Evolutionary conservation across 2,329 filamentous ascomycete species (phyloP).

Genomic region (Exophiala sp.): DNA sequence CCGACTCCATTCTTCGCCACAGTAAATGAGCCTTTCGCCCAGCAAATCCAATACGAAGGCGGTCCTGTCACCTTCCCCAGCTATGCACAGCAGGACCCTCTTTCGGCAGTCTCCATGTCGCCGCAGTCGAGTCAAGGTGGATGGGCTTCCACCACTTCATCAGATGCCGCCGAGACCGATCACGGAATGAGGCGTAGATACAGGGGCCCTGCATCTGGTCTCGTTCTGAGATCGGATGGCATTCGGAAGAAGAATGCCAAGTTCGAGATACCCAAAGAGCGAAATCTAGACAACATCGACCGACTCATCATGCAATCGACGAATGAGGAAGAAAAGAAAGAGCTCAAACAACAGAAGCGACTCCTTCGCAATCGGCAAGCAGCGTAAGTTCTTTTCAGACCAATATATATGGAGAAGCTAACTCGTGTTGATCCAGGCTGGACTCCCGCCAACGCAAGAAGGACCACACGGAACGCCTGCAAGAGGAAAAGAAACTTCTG

Average conservation of each 20-base stretch:
- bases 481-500: slow-evolving; percentile 94
- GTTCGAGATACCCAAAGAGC: slow-evolving; percentile 92
- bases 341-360: slow-evolving; percentile 97
- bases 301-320: slow-evolving; percentile 77
- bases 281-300: slow-evolving; percentile 93
- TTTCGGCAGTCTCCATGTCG: slow-evolving; percentile 56
- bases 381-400: slow-evolving; percentile 64
- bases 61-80: slow-evolving; percentile 40
- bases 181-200: slow-evolving; percentile 36
- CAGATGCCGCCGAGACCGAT: slow-evolving; percentile 43
- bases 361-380: slow-evolving; percentile 92
- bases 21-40: slow-evolving; percentile 52
- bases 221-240: slow-evolving; percentile 68
- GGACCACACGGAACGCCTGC: slow-evolving; percentile 92
- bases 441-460: slow-evolving; percentile 98
- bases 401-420: slow-evolving; percentile 23
- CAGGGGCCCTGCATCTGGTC: slow-evolving; percentile 64
- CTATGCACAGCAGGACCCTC: slow-evolving; percentile 47
- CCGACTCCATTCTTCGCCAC: slow-evolving; percentile 69
- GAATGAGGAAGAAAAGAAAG: slow-evolving; percentile 91
- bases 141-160: slow-evolving; percentile 46
- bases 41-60: slow-evolving; percentile 36
- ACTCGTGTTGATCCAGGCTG: slow-evolving; percentile 57
- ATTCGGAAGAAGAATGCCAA: slow-evolving; percentile 99
- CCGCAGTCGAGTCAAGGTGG: slow-evolving; percentile 59